A percentile compares a stretch with the other conserved stretches of the same genome.
phyloP scores from a whole-genome alignment of 805 yeast species.

The Priceomyces fermenticarens region DNA sequence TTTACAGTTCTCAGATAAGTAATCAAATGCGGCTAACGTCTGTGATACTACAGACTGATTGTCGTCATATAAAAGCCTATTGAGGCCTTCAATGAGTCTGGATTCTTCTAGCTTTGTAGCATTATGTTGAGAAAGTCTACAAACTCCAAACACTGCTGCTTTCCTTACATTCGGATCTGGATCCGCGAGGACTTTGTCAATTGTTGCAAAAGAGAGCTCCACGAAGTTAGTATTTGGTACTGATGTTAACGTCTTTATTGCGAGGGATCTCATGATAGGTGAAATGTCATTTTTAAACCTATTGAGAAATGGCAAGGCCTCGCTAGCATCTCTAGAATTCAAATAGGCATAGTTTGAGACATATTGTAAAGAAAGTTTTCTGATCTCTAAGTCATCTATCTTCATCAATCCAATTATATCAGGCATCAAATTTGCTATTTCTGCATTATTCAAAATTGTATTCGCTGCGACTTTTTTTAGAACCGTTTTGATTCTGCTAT shows the following conservation, averaged over 20 bases:
- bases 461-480: constrained; percentile 78
- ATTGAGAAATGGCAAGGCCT: constrained; percentile 53
- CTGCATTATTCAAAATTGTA: constrained; percentile 77
- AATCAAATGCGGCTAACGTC: constrained; percentile 64
- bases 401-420: constrained; percentile 58
- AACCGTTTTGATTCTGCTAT: constrained; percentile 30
- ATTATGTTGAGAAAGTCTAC: constrained; percentile 60
- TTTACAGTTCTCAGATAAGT: constrained; percentile 56
- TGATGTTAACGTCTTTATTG: constrained; percentile 61
- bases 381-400: constrained; percentile 61
- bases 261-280: constrained; percentile 54
- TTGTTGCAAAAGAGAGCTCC: constrained; percentile 41
- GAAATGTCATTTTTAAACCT: constrained; percentile 50
- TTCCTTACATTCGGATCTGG: constrained; percentile 60
- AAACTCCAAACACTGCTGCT: constrained; percentile 66
- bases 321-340: constrained; percentile 52
- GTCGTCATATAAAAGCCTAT: constrained; percentile 52
- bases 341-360: constrained; percentile 57
- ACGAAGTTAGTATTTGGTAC: constrained; percentile 54
- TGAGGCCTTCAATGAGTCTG: constrained; percentile 47
- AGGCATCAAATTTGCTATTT: constrained; percentile 63
- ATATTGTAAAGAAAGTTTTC: constrained; percentile 69
- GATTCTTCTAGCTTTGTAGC: constrained; percentile 41
- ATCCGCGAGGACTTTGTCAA: constrained; percentile 39
- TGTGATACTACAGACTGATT: constrained; percentile 65